Conservation (phyloP, 2,329 filamentous ascomycete genomes). For the Alternaria sp. region DNA sequence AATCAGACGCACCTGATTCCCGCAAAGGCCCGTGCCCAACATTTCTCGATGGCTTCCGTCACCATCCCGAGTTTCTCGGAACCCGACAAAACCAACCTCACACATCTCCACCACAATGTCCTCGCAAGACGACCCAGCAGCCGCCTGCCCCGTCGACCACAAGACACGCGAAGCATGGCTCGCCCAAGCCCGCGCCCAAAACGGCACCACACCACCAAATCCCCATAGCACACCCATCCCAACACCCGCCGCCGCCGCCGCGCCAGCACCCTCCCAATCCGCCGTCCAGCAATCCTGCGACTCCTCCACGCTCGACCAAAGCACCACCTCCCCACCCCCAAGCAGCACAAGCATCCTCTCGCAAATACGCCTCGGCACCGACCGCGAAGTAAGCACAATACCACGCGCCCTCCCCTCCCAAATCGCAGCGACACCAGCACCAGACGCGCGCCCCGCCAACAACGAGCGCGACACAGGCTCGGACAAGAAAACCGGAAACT, state of each 20-base stretch:
- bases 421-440: slow-evolving; percentile 38
- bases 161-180: slow-evolving; percentile 89
- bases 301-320: slow-evolving; percentile 46
- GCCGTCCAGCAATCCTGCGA: slow-evolving; percentile 45
- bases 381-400: slow-evolving; percentile 56
- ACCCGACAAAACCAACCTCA: slow-evolving; percentile 3
- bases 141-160: slow-evolving; percentile 84
- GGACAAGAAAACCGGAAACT: slow-evolving; percentile 77
- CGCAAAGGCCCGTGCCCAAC: slow-evolving; percentile 30
- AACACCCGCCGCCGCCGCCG: slow-evolving; percentile 32
- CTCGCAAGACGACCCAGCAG: slow-evolving; percentile 41
- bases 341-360: slow-evolving; percentile 28
- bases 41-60: slow-evolving; percentile 31
- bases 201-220: slow-evolving; percentile 25
- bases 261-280: slow-evolving; percentile 18
- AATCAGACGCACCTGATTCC: slow-evolving; percentile 27
- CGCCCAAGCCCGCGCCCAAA: slow-evolving; percentile 64
- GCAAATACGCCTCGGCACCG: slow-evolving; percentile 43
- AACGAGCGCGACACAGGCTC: slow-evolving; percentile 73
- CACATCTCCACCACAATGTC: slow-evolving; percentile 26
- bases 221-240: slow-evolving; percentile 24
- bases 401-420: slow-evolving; percentile 40
- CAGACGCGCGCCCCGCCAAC: slow-evolving; percentile 64
- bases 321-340: slow-evolving; percentile 28
- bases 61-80: slow-evolving; percentile 16